Base-by-base conservation (phyloP, 2,329 filamentous ascomycete species). In the Ophiobolus disseminans region DNA sequence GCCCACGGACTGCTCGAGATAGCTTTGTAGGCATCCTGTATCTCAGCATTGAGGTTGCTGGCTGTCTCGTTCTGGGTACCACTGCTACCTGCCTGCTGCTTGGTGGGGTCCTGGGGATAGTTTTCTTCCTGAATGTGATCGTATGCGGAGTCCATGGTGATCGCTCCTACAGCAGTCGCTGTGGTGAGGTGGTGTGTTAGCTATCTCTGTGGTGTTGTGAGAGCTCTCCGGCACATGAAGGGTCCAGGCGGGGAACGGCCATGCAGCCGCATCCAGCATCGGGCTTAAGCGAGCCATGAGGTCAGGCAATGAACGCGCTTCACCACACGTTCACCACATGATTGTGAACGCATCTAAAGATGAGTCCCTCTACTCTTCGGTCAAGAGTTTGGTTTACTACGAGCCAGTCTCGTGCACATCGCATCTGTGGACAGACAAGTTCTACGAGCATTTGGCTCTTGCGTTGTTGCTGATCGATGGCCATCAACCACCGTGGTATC, bases 21-120 rank as follows among this genome's bases (percentile, higher is more conserved):
- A 19, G 92, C 92, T 68, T 91, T 91, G 80, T 97, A 97, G 5
- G 93, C 94, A 75, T 97, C 91, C 75, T 96, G 91, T 55, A 99
- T 82, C 68, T 99, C 94, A 60, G 85, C 83, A 69, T 95, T 95
- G 60, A 99, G 82, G 42, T 87, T 78, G 62, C 72, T 71, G 60
- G 59, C 45, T 42, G 76, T 52, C 65, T 65, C 50, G 51, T 58
- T 53, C 37, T 59, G 48, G 59, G 60, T 60, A 58, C 62, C 73
- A 34, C 77, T 75, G 53, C 78, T 76, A 56, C 80, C 77, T 26
- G 63, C 69, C 28, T 78, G 76, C 57, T 79, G 74, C 58, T 82
- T 79, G 42, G 76, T 72, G 23, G 71, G 61, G 53, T 83, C 78
- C 50, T 79, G 70, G 4, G 77, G 73, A 20, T 77, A 75, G 61